These are phyloP conservation scores for Cystobasidium slooffiae DNA, from an alignment of 1,284 basidiomycete species.

Conservation along the genomic window DNA sequence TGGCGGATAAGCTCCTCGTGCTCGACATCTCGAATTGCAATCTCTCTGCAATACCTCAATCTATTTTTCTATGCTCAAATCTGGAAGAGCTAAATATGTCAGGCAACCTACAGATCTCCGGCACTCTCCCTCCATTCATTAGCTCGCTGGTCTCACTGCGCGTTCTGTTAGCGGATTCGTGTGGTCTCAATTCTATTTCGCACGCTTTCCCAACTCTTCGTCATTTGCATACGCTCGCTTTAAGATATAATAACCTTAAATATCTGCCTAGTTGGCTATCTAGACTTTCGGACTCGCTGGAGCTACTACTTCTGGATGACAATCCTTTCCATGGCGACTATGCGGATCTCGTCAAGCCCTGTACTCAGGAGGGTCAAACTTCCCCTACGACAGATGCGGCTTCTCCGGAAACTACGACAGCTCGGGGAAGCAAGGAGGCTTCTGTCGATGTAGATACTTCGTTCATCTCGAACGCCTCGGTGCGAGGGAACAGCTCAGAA, in stretches of 20 bases:
- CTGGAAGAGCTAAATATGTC: slow-evolving; percentile 95
- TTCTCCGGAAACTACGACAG: background rate
- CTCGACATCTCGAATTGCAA: slow-evolving; percentile 87
- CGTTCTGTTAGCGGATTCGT: slow-evolving; percentile 86
- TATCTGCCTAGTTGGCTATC: slow-evolving; percentile 93
- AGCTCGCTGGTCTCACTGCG: slow-evolving; percentile 75
- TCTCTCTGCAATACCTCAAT: slow-evolving; percentile 76
- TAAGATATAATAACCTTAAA: slow-evolving; percentile 80
- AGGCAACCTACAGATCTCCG: slow-evolving; percentile 72
- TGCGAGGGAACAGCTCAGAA: background rate
- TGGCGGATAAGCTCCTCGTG: slow-evolving; percentile 75
- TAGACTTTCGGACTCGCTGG: slow-evolving; percentile 71
- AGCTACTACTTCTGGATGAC: slow-evolving; percentile 85
- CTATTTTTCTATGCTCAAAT: slow-evolving; percentile 72
- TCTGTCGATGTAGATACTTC: slow-evolving; percentile 2
- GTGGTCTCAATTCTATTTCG: slow-evolving; percentile 73
- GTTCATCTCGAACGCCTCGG: slow-evolving; percentile 16
- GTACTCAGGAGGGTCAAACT: background rate
- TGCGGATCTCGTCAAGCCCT: slow-evolving; percentile 81
- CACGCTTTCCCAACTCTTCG: slow-evolving; percentile 59
- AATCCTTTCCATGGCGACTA: slow-evolving; percentile 93
- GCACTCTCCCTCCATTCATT: slow-evolving; percentile 80
- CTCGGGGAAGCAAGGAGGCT: background rate
- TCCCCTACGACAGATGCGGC: background rate
- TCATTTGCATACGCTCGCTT: slow-evolving; percentile 56